Percentiles rank a stretch among this genome's conserved stretches.
phyloP scores from a whole-genome alignment of 805 yeast species.

The Sungouiozyma intestinalis region DNA sequence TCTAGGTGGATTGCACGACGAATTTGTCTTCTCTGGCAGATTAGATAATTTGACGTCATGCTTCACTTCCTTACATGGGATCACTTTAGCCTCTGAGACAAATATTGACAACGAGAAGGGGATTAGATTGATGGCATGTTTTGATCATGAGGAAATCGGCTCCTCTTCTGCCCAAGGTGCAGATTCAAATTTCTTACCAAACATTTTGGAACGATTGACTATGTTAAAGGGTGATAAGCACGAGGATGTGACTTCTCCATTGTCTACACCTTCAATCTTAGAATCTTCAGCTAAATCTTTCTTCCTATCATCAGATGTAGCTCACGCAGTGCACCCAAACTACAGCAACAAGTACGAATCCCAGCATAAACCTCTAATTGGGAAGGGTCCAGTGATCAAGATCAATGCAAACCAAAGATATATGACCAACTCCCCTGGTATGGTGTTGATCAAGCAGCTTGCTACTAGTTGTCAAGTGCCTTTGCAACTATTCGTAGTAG shows the following conservation, averaged over 20 bases:
- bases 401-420: conserved; percentile 92
- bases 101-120: conserved; percentile 40
- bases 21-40: conserved; percentile 85
- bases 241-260: conserved; percentile 17
- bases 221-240: conserved; percentile 33
- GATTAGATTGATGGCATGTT: conserved; percentile 66
- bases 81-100: conserved; percentile 42
- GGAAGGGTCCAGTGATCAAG: conserved; percentile 87
- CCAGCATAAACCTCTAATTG: conserved; percentile 68
- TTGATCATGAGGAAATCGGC: conserved; percentile 96
- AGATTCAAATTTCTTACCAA: conserved; percentile 80
- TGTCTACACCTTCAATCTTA: conserved; percentile 32
- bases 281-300: conserved; percentile 69
- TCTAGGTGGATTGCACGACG: conserved; percentile 83
- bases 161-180: conserved; percentile 95
- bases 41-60: conserved; percentile 86
- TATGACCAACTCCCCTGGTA: conserved; percentile 87
- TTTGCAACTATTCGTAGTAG: conserved; percentile 82
- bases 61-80: conserved; percentile 64
- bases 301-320: conserved; percentile 87
- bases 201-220: conserved; percentile 61
- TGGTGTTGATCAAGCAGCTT: conserved; percentile 61
- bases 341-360: conserved; percentile 67
- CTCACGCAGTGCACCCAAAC: conserved; percentile 95
- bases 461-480: conserved; percentile 68